These are phyloP conservation scores for Phaeosphaeria sp. DNA, from an alignment of 2,329 filamentous ascomycete genomes.

Conservation along the genomic window DNA sequence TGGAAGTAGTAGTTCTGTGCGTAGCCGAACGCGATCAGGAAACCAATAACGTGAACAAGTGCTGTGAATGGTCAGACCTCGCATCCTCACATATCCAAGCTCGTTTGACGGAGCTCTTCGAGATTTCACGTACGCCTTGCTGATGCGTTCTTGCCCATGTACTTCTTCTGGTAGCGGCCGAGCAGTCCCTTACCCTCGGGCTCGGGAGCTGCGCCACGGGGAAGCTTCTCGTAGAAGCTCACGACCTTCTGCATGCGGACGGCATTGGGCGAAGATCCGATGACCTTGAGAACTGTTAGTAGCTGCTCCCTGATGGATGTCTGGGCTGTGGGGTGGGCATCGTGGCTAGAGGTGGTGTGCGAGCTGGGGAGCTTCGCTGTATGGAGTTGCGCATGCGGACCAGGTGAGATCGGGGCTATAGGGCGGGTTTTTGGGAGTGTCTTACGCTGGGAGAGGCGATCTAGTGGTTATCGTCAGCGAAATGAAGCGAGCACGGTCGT, in stretches of 20 bases:
- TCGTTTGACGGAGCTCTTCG: neutral
- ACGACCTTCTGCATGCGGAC: conserved; percentile 97
- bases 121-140: conserved; percentile 77
- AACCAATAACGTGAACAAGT: conserved; percentile 82
- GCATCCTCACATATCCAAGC: conserved; percentile 3
- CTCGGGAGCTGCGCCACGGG: conserved; percentile 87
- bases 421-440: conserved; percentile 29
- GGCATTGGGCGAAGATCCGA: conserved; percentile 94
- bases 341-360: conserved; percentile 1
- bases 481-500: conserved; percentile 11
- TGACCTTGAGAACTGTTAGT: conserved; percentile 66
- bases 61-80: conserved; percentile 61
- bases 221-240: conserved; percentile 98
- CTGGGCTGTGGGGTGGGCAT: neutral
- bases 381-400: conserved; percentile 6
- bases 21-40: conserved; percentile 84
- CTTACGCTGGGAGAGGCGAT: conserved; percentile 85
- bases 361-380: neutral
- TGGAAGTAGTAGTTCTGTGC: conserved; percentile 99
- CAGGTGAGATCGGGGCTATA: conserved; percentile 16
- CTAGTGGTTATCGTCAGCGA: conserved; percentile 58
- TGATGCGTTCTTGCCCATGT: conserved; percentile 95
- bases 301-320: neutral
- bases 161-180: conserved; percentile 81
- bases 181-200: conserved; percentile 81